Evolutionary conservation across 306 rosid genomes (phyloP).

Genomic region (Comarum palustre): DNA sequence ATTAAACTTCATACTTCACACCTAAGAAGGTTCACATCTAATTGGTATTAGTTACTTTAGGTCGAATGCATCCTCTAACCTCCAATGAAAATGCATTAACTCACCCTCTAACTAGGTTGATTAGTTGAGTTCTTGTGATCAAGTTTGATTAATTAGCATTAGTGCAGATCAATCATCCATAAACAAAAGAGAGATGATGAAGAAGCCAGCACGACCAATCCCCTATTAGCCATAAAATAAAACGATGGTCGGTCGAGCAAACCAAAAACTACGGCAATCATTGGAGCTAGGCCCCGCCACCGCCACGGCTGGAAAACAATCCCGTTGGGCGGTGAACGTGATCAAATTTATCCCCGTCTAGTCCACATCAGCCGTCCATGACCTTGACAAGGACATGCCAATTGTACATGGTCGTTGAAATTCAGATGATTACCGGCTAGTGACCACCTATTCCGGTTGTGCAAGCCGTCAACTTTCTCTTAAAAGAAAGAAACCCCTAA

Average conservation of each 20-base stretch:
- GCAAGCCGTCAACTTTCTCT: conserved; percentile 7
- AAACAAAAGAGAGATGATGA: background rate
- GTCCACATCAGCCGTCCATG: conserved; percentile 46
- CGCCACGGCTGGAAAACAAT: background rate
- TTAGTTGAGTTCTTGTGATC: too few species aligned
- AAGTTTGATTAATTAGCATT: background rate
- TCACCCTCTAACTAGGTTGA: background rate
- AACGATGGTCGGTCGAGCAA: conserved; percentile 41
- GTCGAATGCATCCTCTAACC: background rate
- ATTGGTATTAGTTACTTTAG: background rate
- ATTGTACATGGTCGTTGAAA: conserved; percentile 17
- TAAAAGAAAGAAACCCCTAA: background rate
- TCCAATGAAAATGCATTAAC: background rate
- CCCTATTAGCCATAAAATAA: conserved; percentile 24
- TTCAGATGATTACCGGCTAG: conserved; percentile 17
- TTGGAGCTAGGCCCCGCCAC: conserved; percentile 29
- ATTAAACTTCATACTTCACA: background rate
- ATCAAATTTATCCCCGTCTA: conserved; percentile 17
- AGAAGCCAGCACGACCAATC: conserved; percentile 28
- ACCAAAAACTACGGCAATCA: conserved; percentile 32
- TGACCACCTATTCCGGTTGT: conserved; percentile 29
- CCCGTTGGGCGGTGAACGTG: conserved; percentile 40
- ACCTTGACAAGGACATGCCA: conserved; percentile 24
- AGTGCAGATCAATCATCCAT: conserved; percentile 13
- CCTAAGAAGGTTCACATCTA: too few species aligned